phyloP scores from a whole-genome alignment of 2,329 filamentous ascomycete genomes.

The Simplicillium aogashimaense region DNA sequence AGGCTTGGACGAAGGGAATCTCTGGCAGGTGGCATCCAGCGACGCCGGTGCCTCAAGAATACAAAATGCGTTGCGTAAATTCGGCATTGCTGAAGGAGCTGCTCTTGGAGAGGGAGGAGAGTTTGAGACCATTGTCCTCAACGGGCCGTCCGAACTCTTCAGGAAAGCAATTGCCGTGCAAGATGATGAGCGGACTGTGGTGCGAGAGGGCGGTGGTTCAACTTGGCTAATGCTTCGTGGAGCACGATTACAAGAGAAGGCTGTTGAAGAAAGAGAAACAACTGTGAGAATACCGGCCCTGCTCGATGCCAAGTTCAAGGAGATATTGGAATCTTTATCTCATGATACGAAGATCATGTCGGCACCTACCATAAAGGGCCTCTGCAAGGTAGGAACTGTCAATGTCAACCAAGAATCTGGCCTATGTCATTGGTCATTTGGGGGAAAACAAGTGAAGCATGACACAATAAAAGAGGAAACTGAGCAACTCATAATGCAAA shows the following conservation, averaged over 20 bases:
- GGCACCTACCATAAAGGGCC: not conserved
- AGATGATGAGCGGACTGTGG: conserved; percentile 38
- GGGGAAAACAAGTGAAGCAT: not conserved
- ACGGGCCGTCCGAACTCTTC: conserved; percentile 68
- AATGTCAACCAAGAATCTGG: no score
- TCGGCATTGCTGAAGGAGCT: conserved; percentile 58
- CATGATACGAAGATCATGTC: not conserved
- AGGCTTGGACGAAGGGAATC: conserved; percentile 67
- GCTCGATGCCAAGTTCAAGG: conserved; percentile 53
- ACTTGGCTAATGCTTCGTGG: conserved; percentile 57
- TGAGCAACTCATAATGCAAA: conserved; percentile 32
- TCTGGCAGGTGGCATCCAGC: conserved; percentile 73
- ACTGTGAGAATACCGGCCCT: conserved; percentile 49
- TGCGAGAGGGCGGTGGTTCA: conserved; percentile 65
- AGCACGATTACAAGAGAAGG: conserved; percentile 42
- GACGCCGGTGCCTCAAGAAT: conserved; percentile 34
- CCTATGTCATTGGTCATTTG: no score
- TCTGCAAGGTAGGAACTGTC: no score
- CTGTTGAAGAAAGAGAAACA: conserved; percentile 7
- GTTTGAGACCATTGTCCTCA: conserved; percentile 84
- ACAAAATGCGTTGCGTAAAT: conserved; percentile 49
- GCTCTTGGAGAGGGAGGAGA: conserved; percentile 89
- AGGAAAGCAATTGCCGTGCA: conserved; percentile 57
- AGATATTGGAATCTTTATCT: conserved; percentile 24
- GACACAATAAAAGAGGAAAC: conserved; percentile 37